Conservation (phyloP, 108 stramenopile species). For the Skeletonema menzelii region DNA sequence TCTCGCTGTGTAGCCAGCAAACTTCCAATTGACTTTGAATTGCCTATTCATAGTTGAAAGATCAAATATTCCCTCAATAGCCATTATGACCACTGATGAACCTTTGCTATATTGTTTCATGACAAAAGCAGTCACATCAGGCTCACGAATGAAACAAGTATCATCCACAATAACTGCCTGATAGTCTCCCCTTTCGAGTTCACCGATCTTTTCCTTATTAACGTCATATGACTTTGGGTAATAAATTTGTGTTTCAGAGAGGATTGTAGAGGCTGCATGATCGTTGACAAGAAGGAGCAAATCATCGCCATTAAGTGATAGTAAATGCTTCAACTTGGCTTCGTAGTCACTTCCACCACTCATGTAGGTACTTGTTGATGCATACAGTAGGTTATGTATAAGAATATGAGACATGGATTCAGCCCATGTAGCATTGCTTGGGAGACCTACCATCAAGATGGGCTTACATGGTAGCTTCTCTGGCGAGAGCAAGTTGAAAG, state of each 20-base stretch:
- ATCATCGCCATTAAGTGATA: not conserved
- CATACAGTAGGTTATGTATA: slow-evolving; percentile 6
- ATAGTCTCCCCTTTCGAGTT: slow-evolving; percentile 9
- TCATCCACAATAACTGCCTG: slow-evolving; percentile 20
- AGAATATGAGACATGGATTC: slow-evolving; percentile 9
- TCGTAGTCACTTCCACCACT: not conserved
- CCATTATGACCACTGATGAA: slow-evolving; percentile 4
- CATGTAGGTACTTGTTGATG: slow-evolving; percentile 15
- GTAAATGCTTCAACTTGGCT: not conserved
- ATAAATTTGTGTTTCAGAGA: not conserved
- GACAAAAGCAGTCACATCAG: slow-evolving; percentile 5
- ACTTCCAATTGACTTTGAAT: slow-evolving; percentile 18
- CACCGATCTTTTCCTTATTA: not conserved
- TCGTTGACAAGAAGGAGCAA: slow-evolving; percentile 3
- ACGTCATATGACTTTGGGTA: not conserved
- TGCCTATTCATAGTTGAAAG: not conserved
- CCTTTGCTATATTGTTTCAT: slow-evolving; percentile 5
- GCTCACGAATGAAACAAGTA: slow-evolving; percentile 12
- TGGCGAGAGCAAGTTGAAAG: slow-evolving; percentile 4
- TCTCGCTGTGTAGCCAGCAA: not conserved
- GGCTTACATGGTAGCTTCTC: slow-evolving; percentile 7
- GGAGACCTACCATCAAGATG: slow-evolving; percentile 8
- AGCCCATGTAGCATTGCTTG: not conserved
- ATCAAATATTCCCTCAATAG: slow-evolving; percentile 8
- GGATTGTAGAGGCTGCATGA: not conserved